Conservation (phyloP, 257 asterid species). For the Petrea volubilis region DNA sequence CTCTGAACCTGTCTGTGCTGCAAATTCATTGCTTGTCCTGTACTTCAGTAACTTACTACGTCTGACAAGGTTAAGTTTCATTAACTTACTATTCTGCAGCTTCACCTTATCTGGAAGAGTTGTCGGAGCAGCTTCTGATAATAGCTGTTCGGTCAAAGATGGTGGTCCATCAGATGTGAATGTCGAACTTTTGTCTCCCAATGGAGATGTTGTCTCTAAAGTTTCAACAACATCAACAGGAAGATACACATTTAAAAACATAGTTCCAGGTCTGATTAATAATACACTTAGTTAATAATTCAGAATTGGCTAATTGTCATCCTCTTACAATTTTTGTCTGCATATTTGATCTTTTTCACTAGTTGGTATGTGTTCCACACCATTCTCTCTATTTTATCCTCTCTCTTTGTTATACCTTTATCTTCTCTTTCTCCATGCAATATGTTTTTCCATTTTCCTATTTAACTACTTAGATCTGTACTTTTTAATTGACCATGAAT, state of each 20-base stretch:
- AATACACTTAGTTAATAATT: background rate
- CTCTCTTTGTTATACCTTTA: background rate
- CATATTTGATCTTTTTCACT: background rate
- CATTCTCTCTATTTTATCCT: background rate
- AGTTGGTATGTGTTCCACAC: slow-evolving; percentile 6
- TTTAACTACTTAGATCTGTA: background rate
- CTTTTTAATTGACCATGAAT: background rate
- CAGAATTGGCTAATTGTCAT: background rate
- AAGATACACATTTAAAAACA: slow-evolving; percentile 67
- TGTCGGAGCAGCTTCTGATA: slow-evolving; percentile 85
- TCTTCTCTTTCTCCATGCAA: slow-evolving; percentile 3
- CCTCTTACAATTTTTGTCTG: background rate
- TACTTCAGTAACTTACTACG: slow-evolving; percentile 30
- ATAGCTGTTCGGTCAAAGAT: slow-evolving; percentile 60
- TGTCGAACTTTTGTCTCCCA: slow-evolving; percentile 70
- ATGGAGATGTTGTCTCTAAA: slow-evolving; percentile 71
- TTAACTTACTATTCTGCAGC: slow-evolving; percentile 47
- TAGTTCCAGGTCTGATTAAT: slow-evolving; percentile 66
- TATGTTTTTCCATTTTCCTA: background rate
- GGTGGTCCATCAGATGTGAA: slow-evolving; percentile 87
- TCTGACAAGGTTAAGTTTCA: slow-evolving; percentile 16
- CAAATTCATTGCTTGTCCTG: slow-evolving; percentile 22
- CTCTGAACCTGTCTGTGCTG: slow-evolving; percentile 22
- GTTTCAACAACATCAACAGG: slow-evolving; percentile 74
- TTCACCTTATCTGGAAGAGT: slow-evolving; percentile 78